Base-by-base conservation (phyloP, 768 basidiomycete genomes). In the Tulasnella sp. region DNA sequence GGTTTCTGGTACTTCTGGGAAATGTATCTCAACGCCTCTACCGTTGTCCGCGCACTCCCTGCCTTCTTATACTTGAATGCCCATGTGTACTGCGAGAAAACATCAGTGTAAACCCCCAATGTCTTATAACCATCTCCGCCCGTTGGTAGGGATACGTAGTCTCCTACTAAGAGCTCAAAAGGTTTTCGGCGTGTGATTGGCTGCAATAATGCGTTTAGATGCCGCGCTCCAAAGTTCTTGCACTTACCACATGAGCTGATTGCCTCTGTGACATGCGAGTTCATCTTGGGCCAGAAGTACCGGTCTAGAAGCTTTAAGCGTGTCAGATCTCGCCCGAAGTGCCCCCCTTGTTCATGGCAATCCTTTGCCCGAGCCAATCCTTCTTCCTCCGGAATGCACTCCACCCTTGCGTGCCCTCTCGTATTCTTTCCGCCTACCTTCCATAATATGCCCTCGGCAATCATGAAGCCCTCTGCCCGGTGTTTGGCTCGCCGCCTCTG, bases 141-240 rank as follows among this genome's bases (percentile, higher is more conserved):
- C 12, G 50, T 82, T 0, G 86, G 86, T 80, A 88, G 79, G 0
- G 85, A 84, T 16, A 89, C 82, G 50, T 86, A 86, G 82, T 88
- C 85, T 0, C 81, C 84, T 0, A 87, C 86, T 20, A 88, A n/a
- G 3, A 88, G 82, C 75, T 88, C 84, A 81, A 87, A 88, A 5
- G 87, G 88, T 75, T 86, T 86, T 0, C 83, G 79, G 0, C 85
- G 48, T 8, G 84, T 87, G 58, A 88, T 86, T 0, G 86, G 88
- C 46, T 87, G 82, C 18, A 88, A 82, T 0, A 89, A 84, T 0
- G 86, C 80, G 78, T 86, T 84, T 14, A 87, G 72, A 80, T 86
- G 85, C 2, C 82, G 82, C 88, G 41, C 28, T 0, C 86, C 20
- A 72, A 87, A 86, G 42, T 82, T 82, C 77, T 86, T 86, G 83